Evolutionary conservation across 352 stramenopile species (phyloP).

Genomic region (Phytophthora capsici): DNA sequence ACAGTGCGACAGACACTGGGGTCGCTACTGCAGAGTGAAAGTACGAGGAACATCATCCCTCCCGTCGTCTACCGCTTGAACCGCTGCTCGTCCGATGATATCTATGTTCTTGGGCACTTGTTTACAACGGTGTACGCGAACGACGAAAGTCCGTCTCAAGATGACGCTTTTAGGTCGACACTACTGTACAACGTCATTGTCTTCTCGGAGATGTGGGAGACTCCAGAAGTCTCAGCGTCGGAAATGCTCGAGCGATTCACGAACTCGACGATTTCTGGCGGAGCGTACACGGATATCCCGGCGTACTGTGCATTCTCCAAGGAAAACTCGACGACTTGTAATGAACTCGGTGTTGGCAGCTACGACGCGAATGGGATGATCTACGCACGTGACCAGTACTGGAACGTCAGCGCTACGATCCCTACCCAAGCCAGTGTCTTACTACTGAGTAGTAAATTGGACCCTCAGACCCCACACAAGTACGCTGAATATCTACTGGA

Average conservation of each 20-base stretch:
- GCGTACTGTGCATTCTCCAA: slow-evolving; percentile 63
- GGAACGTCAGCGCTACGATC: slow-evolving; percentile 48
- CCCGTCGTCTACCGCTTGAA: slow-evolving; percentile 44
- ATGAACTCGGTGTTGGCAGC: slow-evolving; percentile 7
- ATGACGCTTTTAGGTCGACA: slow-evolving; percentile 32
- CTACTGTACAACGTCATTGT: slow-evolving; percentile 60
- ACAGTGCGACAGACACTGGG: slow-evolving; percentile 33
- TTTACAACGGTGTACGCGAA: slow-evolving; percentile 18
- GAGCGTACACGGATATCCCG: slow-evolving; percentile 23
- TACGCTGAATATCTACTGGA: slow-evolving; percentile 48
- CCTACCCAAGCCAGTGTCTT: slow-evolving; percentile 49
- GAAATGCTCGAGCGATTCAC: slow-evolving; percentile 30
- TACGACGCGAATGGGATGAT: slow-evolving; percentile 29
- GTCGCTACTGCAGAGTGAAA: slow-evolving; percentile 29
- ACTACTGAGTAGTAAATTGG: slow-evolving; percentile 56
- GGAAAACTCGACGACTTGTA: slow-evolving; percentile 39
- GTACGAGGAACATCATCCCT: slow-evolving; percentile 40
- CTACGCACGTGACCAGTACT: slow-evolving; percentile 62
- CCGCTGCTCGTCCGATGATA: slow-evolving; percentile 39
- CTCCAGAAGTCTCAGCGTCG: slow-evolving; percentile 14
- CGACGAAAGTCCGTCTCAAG: slow-evolving; percentile 3
- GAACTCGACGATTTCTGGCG: slow-evolving; percentile 25
- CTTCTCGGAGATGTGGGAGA: slow-evolving; percentile 62
- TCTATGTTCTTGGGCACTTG: slow-evolving; percentile 31
- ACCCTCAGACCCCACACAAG: slow-evolving; percentile 58